phyloP scores from a whole-genome alignment of 2,329 filamentous ascomycete genomes.

The Didymellaceae sp. region DNA sequence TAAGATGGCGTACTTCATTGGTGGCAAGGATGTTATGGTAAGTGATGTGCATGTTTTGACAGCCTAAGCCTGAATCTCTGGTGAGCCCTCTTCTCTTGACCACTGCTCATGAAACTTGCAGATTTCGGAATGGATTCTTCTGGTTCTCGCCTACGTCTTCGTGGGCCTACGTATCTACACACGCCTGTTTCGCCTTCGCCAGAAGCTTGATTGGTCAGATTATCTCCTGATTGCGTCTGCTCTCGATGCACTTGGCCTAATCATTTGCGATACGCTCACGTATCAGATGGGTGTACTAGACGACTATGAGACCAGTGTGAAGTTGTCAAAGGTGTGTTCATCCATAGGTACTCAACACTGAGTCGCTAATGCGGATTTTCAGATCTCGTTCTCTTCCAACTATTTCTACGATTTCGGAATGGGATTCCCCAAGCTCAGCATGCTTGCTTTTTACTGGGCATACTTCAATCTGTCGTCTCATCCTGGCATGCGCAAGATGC shows the following conservation, averaged over 20 bases:
- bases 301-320: constrained; percentile 24
- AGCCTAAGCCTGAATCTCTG: background rate
- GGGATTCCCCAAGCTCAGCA: constrained; percentile 35
- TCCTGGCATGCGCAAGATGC: constrained; percentile 31
- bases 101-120: background rate
- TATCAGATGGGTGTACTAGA: constrained; percentile 30
- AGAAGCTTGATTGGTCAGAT: constrained; percentile 26
- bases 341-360: background rate
- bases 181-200: constrained; percentile 22
- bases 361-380: background rate
- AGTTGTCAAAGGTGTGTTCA: constrained; percentile 25
- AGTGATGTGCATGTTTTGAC: background rate
- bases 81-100: background rate
- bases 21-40: constrained; percentile 30
- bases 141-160: constrained; percentile 25
- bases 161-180: constrained; percentile 26
- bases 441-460: constrained; percentile 34
- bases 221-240: constrained; percentile 26
- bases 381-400: constrained; percentile 34
- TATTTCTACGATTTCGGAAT: constrained; percentile 37
- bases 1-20: constrained; percentile 23
- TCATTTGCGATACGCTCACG: constrained; percentile 29
- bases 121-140: constrained; percentile 32
- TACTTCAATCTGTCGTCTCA: constrained; percentile 28
- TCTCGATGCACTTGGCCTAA: constrained; percentile 19